Conservation (phyloP, 2,329 filamentous ascomycete species). For the Sporothrix protearum region DNA sequence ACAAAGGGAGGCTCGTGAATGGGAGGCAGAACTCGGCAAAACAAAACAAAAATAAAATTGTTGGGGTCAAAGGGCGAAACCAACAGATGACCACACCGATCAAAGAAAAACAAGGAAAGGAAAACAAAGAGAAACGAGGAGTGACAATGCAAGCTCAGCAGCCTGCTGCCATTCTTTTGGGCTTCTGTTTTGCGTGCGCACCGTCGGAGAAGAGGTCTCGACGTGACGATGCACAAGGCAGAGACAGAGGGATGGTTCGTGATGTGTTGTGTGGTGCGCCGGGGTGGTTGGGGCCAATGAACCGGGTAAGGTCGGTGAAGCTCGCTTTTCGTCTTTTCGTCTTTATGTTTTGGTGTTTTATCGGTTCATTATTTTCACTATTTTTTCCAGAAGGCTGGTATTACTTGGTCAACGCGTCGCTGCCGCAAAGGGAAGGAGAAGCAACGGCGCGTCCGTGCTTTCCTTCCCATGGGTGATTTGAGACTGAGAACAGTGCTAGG, state of each 20-base stretch:
- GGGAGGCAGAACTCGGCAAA: background rate
- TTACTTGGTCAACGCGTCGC: slow-evolving; percentile 18
- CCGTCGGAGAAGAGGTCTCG: background rate
- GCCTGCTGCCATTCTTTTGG: slow-evolving; percentile 17
- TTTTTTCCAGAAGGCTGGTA: slow-evolving; percentile 4
- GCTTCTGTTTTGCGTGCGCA: background rate
- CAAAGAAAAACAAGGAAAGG: background rate
- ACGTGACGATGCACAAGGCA: background rate
- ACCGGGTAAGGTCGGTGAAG: slow-evolving; percentile 15
- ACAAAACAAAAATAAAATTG: slow-evolving; percentile 13
- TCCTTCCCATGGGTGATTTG: background rate
- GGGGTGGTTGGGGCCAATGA: slow-evolving; percentile 6
- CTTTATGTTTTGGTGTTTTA: background rate
- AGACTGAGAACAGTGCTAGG: background rate
- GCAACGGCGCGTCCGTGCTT: slow-evolving; percentile 14
- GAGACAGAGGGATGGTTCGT: background rate
- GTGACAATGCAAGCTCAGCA: slow-evolving; percentile 16
- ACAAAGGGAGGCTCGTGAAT: background rate
- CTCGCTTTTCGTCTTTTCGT: background rate
- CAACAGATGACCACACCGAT: background rate
- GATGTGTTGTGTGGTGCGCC: slow-evolving; percentile 12
- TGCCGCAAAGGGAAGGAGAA: slow-evolving; percentile 6
- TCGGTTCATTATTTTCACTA: slow-evolving; percentile 23
- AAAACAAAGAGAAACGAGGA: background rate
- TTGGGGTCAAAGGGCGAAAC: background rate